phyloP scores from a whole-genome alignment of 495 filamentous ascomycete genomes.

The Astrothelium subdiscretum region DNA sequence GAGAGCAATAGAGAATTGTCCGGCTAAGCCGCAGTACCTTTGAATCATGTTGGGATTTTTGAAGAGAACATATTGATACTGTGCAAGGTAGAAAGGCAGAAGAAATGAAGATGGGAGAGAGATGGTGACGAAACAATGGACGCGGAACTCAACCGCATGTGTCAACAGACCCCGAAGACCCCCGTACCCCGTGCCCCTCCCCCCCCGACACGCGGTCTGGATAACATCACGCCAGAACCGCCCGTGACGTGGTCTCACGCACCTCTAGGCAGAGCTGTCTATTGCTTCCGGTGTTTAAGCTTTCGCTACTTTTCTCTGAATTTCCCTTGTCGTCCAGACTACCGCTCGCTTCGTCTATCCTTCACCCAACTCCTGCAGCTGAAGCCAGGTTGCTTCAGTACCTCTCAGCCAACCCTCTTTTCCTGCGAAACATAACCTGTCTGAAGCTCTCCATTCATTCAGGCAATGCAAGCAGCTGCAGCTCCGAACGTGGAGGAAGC shows the following conservation, averaged over 20 bases:
- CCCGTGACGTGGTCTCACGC: not conserved
- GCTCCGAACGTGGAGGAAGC: not conserved
- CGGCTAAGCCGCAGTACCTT: constrained; percentile 28
- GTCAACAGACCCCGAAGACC: not conserved
- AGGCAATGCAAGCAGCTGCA: not conserved
- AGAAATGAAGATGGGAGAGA: not conserved
- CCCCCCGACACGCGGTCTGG: no score
- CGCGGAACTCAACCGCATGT: not conserved
- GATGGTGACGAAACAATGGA: not conserved
- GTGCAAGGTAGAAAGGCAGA: constrained; percentile 15
- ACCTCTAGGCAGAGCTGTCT: not conserved
- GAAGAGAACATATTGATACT: not conserved
- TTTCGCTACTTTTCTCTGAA: no score
- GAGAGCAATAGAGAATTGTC: constrained; percentile 46
- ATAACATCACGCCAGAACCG: not conserved
- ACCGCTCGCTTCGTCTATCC: not conserved
- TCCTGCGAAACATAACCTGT: not conserved
- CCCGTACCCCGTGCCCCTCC: no score
- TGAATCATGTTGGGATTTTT: not conserved
- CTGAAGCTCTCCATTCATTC: not conserved
- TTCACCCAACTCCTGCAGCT: not conserved
- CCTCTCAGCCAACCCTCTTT: not conserved
- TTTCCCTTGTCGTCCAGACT: not conserved
- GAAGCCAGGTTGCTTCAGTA: not conserved
- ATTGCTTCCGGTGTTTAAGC: not conserved